Conservation (phyloP, 768 basidiomycete species). For the Suillus weaverae region DNA sequence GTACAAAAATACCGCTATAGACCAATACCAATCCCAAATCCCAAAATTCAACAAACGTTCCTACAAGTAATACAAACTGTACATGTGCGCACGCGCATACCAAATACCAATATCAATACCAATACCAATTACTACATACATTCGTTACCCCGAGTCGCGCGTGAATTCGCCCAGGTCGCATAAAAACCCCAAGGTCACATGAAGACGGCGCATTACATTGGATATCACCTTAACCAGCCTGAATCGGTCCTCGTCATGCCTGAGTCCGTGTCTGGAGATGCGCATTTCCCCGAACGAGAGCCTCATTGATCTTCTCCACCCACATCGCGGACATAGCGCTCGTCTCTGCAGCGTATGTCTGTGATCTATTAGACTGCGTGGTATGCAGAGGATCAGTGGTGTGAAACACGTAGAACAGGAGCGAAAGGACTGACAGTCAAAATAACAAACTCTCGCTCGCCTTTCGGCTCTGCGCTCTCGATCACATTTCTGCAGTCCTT, state of each 20-base stretch:
- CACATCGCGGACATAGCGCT: conserved; percentile 34
- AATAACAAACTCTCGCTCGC: conserved; percentile 60
- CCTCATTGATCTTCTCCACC: conserved; percentile 41
- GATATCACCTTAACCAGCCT: neutral
- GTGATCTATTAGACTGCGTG: conserved; percentile 46
- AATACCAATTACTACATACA: neutral
- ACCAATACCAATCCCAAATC: no score
- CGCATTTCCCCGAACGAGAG: conserved; percentile 13
- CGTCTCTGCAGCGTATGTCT: conserved; percentile 43
- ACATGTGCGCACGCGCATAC: neutral
- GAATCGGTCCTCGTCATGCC: neutral
- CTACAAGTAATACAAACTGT: neutral
- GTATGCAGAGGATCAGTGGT: neutral
- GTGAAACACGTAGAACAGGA: neutral
- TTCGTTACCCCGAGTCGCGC: neutral
- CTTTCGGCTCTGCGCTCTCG: conserved; percentile 49
- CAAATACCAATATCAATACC: no score
- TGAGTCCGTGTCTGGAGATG: neutral
- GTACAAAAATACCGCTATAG: no score
- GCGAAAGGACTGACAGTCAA: conserved; percentile 48
- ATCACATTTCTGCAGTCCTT: conserved; percentile 48
- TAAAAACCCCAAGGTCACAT: neutral
- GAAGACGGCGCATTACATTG: neutral
- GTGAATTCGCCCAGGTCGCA: neutral
- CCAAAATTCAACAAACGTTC: no score